Evolutionary conservation across 2,329 filamentous ascomycete species (phyloP).

Genomic region (Phaeosphaeriaceae sp.): DNA sequence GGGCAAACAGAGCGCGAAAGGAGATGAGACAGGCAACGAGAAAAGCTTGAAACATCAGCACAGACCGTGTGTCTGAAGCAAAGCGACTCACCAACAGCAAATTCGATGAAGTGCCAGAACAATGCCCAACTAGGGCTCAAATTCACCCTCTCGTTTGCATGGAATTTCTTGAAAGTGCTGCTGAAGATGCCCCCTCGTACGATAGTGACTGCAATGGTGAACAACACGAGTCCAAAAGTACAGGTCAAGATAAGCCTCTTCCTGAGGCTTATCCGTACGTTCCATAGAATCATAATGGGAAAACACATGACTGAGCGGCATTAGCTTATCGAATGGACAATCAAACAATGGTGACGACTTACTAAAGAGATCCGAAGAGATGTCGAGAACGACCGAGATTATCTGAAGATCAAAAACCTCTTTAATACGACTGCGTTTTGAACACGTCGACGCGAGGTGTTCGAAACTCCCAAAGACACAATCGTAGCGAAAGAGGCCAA

Average conservation of each 20-base stretch:
- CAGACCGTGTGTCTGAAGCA: too few species aligned
- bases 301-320: slow-evolving; percentile 11
- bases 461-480: neutral
- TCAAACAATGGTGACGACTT: neutral
- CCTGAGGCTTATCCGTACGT: slow-evolving; percentile 2
- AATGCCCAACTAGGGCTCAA: neutral
- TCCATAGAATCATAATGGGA: slow-evolving; percentile 10
- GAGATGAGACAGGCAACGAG: neutral
- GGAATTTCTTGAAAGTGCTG: neutral
- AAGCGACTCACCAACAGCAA: neutral
- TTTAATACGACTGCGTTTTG: neutral
- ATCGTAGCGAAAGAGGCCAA: neutral
- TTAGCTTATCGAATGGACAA: neutral
- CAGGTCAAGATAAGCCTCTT: slow-evolving; percentile 15
- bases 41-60: neutral
- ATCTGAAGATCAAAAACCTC: neutral
- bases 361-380: slow-evolving; percentile 13
- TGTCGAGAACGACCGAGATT: slow-evolving; percentile 1
- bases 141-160: neutral
- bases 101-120: neutral
- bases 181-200: slow-evolving; percentile 2
- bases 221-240: slow-evolving; percentile 13
- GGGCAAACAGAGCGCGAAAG: neutral
- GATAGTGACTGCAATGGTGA: slow-evolving; percentile 18
- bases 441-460: neutral